These are phyloP conservation scores for Acanthamoeba lenticulata DNA, from an alignment of 208 protist species.

Conservation along the genomic window DNA sequence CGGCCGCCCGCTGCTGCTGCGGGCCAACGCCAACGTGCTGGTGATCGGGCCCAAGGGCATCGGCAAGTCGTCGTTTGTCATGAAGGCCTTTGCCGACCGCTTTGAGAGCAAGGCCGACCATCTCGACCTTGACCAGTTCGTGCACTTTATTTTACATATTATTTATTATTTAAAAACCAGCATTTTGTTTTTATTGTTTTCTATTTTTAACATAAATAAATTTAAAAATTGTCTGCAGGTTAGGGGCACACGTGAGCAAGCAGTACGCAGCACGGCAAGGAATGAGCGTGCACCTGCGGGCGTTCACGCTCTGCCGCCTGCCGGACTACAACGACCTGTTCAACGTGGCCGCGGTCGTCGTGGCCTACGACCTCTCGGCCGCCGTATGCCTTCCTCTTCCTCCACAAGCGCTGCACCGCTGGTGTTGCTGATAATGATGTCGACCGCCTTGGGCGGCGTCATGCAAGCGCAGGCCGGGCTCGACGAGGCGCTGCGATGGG, in stretches of 20 bases:
- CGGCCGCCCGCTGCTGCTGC: not conserved
- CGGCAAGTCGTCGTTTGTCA: not conserved
- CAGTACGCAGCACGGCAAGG: not conserved
- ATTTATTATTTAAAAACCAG: no score
- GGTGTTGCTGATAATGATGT: not conserved
- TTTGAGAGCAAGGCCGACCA: not conserved
- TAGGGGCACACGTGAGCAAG: not conserved
- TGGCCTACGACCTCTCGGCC: conserved; percentile 7
- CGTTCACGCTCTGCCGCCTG: not conserved
- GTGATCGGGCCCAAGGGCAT: not conserved
- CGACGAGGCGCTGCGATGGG: not conserved
- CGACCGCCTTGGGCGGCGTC: not conserved
- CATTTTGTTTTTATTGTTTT: not conserved
- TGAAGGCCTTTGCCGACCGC: conserved; percentile 2
- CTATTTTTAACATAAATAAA: no score
- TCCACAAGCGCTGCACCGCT: not conserved
- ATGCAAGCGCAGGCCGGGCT: not conserved
- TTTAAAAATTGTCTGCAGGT: not conserved
- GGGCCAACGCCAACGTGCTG: not conserved
- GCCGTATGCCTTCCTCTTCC: not conserved
- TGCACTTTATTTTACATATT: not conserved
- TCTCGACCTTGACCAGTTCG: conserved; percentile 16
- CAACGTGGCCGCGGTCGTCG: conserved; percentile 21
- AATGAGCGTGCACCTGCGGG: not conserved
- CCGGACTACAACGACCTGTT: conserved; percentile 61